Conservation (phyloP, 2,329 filamentous ascomycete genomes). For the Rhynchosporium graminicola region DNA sequence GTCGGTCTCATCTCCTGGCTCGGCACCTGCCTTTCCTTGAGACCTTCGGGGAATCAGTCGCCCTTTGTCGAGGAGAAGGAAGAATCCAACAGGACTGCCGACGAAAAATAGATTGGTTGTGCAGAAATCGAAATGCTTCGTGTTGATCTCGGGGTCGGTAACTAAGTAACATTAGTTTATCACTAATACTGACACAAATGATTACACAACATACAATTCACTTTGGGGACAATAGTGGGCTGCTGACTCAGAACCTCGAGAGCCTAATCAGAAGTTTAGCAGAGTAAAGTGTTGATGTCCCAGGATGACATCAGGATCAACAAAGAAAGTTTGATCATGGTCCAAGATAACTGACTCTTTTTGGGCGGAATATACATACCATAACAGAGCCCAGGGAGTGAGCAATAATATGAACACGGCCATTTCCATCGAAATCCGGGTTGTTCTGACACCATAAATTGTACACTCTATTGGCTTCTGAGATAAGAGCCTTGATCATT, state of each 20-base stretch:
- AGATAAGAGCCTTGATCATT: conserved; percentile 87
- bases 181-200: too few relatives aligned
- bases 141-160: conserved; percentile 45
- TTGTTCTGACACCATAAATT: conserved; percentile 94
- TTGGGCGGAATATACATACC: conserved; percentile 38
- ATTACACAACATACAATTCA: conserved; percentile 41
- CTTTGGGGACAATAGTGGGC: conserved; percentile 66
- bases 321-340: too few relatives aligned
- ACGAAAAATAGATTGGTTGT: conserved; percentile 86
- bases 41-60: conserved; percentile 74
- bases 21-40: conserved; percentile 72
- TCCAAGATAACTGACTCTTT: too few relatives aligned
- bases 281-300: too few relatives aligned
- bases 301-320: too few relatives aligned
- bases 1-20: conserved; percentile 59
- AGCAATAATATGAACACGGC: conserved; percentile 87
- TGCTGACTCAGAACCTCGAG: conserved; percentile 88
- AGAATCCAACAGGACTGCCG: conserved; percentile 90
- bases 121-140: conserved; percentile 81
- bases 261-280: conserved; percentile 44
- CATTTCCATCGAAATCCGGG: conserved; percentile 75
- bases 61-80: conserved; percentile 78
- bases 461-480: conserved; percentile 94
- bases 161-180: conserved; percentile 26
- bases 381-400: conserved; percentile 95